These are phyloP conservation scores for Dipteronia dyeriana DNA, from an alignment of 345 rosid genomes.

Conservation along the genomic window DNA sequence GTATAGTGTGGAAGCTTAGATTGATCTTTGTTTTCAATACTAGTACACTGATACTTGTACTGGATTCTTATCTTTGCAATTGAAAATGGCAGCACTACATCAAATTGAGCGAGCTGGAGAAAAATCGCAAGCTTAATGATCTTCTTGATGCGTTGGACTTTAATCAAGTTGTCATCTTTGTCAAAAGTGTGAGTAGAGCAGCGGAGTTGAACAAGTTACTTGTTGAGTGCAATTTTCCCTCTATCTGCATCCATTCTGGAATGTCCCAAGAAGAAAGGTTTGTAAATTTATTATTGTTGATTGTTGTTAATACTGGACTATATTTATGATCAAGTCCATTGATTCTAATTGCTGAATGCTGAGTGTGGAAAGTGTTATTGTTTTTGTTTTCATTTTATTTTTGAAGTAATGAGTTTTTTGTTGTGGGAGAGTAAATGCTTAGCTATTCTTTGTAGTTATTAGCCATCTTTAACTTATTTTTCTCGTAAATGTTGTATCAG, in stretches of 20 bases:
- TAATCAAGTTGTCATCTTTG: constrained; percentile 96
- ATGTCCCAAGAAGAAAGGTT: constrained; percentile 99
- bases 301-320: background rate
- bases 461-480: too few relatives aligned
- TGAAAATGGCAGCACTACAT: constrained; percentile 80
- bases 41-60: background rate
- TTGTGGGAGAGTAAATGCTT: too few relatives aligned
- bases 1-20: constrained; percentile 32
- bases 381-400: too few relatives aligned
- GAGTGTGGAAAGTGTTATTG: too few relatives aligned
- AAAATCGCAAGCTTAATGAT: constrained; percentile 94
- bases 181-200: constrained; percentile 93
- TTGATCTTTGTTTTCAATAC: background rate
- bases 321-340: background rate
- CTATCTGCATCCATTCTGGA: constrained; percentile 98
- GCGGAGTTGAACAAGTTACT: constrained; percentile 95
- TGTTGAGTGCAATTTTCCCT: constrained; percentile 94
- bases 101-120: constrained; percentile 93
- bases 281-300: background rate
- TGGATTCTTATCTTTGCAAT: background rate
- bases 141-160: constrained; percentile 98
- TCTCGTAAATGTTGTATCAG: background rate
- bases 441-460: too few relatives aligned
- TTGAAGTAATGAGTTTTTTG: too few relatives aligned
- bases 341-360: background rate